These are phyloP conservation scores for Astragalus membranaceus DNA, from an alignment of 306 rosid species.

Conservation along the genomic window DNA sequence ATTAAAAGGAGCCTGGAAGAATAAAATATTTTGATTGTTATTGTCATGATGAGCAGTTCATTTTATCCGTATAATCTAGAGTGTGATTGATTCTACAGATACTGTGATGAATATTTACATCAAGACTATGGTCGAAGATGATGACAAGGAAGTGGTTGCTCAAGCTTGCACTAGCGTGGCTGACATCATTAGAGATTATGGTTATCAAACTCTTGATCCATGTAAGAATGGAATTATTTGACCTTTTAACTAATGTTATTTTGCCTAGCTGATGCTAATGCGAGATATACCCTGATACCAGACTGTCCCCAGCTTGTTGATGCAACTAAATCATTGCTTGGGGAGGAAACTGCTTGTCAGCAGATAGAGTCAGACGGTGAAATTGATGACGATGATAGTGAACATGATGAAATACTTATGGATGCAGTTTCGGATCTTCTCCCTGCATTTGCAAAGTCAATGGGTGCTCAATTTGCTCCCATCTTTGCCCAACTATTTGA, in stretches of 20 bases:
- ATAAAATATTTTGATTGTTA: not conserved
- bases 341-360: conserved; percentile 90
- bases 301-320: conserved; percentile 68
- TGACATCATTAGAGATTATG: conserved; percentile 83
- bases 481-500: conserved; percentile 79
- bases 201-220: conserved; percentile 69
- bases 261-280: conserved; percentile 18
- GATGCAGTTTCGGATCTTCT: conserved; percentile 97
- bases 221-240: conserved; percentile 49
- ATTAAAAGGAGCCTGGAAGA: conserved; percentile 12
- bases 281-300: conserved; percentile 28
- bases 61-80: not conserved
- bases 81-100: conserved; percentile 41
- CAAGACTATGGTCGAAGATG: conserved; percentile 90
- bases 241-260: conserved; percentile 12
- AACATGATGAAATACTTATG: conserved; percentile 90
- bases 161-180: conserved; percentile 86
- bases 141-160: conserved; percentile 93
- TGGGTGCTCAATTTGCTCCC: conserved; percentile 94
- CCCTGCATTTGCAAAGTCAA: conserved; percentile 90
- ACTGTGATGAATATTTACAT: conserved; percentile 69
- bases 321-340: conserved; percentile 68
- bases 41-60: not conserved
- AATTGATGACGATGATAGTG: conserved; percentile 69
- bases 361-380: conserved; percentile 72